Evolutionary conservation across 148 eudicot genomes (phyloP).

Genomic region (Rhododendron molle): DNA sequence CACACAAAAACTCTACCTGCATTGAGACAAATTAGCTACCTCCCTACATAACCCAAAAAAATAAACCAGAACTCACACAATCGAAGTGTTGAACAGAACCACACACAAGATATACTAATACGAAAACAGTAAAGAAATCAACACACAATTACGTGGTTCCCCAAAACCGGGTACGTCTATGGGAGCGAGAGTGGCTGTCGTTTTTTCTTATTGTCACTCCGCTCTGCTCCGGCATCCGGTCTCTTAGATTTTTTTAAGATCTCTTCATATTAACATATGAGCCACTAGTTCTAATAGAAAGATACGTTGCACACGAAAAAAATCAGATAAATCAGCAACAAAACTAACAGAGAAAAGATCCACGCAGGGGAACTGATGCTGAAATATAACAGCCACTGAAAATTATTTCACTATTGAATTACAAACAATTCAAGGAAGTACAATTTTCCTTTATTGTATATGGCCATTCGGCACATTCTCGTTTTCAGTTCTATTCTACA

Average conservation of each 20-base stretch:
- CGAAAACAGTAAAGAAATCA: too few relatives aligned
- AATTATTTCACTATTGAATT: neutral
- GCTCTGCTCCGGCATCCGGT: too few relatives aligned
- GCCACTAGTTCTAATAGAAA: too few relatives aligned
- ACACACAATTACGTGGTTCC: too few relatives aligned
- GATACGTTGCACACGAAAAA: neutral
- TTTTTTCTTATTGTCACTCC: too few relatives aligned
- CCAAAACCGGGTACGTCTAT: too few relatives aligned
- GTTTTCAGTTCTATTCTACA: neutral
- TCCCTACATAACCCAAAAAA: neutral
- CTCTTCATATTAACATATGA: too few relatives aligned
- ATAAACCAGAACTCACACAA: neutral
- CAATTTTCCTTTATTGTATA: neutral
- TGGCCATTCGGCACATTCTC: neutral
- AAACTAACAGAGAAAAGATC: neutral
- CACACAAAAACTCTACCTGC: slow-evolving; percentile 1
- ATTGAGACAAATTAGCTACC: neutral
- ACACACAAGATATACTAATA: too few relatives aligned
- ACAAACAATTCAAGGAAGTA: neutral
- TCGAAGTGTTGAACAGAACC: too few relatives aligned
- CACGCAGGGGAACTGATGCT: neutral
- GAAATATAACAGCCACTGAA: neutral
- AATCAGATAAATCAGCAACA: neutral
- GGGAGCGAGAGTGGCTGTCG: too few relatives aligned
- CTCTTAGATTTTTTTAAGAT: too few relatives aligned